Evolutionary conservation across 208 protist genomes (phyloP).

Genomic region (Borovskyia barvae): DNA sequence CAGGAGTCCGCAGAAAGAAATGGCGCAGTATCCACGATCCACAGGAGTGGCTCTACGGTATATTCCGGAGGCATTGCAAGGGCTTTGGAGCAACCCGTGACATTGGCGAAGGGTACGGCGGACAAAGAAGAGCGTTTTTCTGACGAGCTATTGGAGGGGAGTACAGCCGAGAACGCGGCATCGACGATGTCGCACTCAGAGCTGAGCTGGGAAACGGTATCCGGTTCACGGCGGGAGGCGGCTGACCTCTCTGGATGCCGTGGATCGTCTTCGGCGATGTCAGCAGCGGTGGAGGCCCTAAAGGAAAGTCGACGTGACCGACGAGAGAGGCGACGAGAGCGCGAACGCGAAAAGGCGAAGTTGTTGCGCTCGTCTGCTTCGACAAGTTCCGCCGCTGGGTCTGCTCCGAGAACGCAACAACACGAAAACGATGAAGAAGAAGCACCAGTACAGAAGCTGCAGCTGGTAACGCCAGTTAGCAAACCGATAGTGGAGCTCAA

Average conservation of each 20-base stretch:
- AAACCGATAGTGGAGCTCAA: too few species aligned
- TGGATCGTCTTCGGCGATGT: too few species aligned
- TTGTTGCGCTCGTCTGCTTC: neutral
- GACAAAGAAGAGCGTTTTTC: too few species aligned
- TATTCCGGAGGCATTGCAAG: too few species aligned
- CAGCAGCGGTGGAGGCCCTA: neutral
- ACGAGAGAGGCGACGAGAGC: neutral
- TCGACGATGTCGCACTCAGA: conserved; percentile 5
- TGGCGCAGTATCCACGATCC: too few species aligned
- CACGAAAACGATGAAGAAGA: neutral
- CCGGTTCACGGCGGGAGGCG: neutral
- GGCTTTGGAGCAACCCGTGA: too few species aligned
- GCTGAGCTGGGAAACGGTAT: neutral
- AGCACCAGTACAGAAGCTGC: neutral
- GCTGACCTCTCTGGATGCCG: neutral
- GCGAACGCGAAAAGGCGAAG: neutral
- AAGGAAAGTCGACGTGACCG: neutral
- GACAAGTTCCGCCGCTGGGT: neutral
- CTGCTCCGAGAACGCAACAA: neutral
- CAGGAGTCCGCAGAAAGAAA: too few species aligned
- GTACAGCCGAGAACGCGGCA: neutral
- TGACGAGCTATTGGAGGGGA: too few species aligned
- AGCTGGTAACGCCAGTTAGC: neutral
- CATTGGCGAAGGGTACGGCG: too few species aligned
- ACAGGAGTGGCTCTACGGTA: too few species aligned